These are phyloP conservation scores for Coprinopsis strossmayeri DNA, from an alignment of 768 basidiomycete genomes.

Conservation along the genomic window DNA sequence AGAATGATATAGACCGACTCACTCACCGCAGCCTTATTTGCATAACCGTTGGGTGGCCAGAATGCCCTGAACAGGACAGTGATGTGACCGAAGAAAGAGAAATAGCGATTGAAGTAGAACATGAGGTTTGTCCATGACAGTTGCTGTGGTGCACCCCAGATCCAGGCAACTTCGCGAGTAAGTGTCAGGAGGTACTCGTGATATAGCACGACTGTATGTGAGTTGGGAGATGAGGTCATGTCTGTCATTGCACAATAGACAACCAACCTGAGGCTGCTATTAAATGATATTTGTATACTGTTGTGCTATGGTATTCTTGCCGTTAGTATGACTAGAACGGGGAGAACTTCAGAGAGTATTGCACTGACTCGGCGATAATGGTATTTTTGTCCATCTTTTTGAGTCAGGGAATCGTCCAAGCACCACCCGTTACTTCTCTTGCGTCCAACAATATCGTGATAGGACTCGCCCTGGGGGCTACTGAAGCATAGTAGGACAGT, in stretches of 20 bases:
- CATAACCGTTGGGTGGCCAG: conserved; percentile 18
- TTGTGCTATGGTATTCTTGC: no score
- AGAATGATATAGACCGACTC: not conserved
- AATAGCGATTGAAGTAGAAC: conserved; percentile 40
- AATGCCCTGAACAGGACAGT: conserved; percentile 29
- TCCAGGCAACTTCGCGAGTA: conserved; percentile 31
- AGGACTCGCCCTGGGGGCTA: no score
- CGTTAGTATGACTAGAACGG: no score
- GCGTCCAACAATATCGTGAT: no score
- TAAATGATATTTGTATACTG: not conserved
- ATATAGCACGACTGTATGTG: conserved; percentile 30
- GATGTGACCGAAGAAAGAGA: conserved; percentile 31
- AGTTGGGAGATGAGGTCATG: no score
- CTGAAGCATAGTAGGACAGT: no score
- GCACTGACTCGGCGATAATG: no score
- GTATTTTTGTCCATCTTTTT: no score
- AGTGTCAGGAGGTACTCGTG: conserved; percentile 48
- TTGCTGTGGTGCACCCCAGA: conserved; percentile 27
- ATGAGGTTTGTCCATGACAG: conserved; percentile 29
- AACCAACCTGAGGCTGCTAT: not conserved
- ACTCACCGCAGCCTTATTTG: conserved; percentile 19
- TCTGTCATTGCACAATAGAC: no score
- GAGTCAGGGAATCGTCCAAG: no score
- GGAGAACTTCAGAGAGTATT: no score
- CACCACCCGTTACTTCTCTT: no score